Evolutionary conservation across 2,329 filamentous ascomycete genomes (phyloP).

Genomic region (Penicillium hesseltinei): DNA sequence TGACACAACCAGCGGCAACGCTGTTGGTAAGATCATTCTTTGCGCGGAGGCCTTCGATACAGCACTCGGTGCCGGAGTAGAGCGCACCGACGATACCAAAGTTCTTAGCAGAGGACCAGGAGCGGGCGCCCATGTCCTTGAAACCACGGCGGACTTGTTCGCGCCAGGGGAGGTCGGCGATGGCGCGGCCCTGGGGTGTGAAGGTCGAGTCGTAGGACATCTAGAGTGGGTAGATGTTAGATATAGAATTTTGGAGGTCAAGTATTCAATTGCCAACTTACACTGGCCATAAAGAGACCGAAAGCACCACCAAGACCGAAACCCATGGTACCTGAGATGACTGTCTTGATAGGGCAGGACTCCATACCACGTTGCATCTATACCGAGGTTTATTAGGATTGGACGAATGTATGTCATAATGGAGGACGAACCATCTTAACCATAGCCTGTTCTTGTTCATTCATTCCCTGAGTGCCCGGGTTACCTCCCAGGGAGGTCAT

Average conservation of each 20-base stretch:
- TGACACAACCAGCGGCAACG: slow-evolving; percentile 82
- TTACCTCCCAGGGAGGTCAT: slow-evolving; percentile 30
- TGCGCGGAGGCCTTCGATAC: slow-evolving; percentile 82
- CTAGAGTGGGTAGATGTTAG: slow-evolving; percentile 45
- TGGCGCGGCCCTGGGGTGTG: slow-evolving; percentile 55
- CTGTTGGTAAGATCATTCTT: slow-evolving; percentile 94
- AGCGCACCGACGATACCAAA: slow-evolving; percentile 91
- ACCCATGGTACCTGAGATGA: slow-evolving; percentile 86
- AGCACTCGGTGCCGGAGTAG: slow-evolving; percentile 91
- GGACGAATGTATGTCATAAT: background rate
- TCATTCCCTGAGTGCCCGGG: slow-evolving; percentile 40
- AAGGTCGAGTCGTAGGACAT: slow-evolving; percentile 98
- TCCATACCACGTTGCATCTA: slow-evolving; percentile 86
- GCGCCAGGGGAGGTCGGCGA: slow-evolving; percentile 69
- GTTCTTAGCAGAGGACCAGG: slow-evolving; percentile 82
- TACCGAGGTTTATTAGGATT: background rate
- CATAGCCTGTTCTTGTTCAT: slow-evolving; percentile 49
- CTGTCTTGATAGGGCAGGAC: slow-evolving; percentile 84
- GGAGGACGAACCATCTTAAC: slow-evolving; percentile 43
- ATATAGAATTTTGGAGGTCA: background rate
- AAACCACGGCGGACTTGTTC: slow-evolving; percentile 84
- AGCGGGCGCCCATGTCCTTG: slow-evolving; percentile 88
- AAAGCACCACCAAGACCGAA: slow-evolving; percentile 93
- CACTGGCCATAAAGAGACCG: slow-evolving; percentile 95
- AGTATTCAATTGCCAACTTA: slow-evolving; percentile 49